These are phyloP conservation scores for Apiotrichum siamense DNA, from an alignment of 1,284 basidiomycete species.

Conservation along the genomic window DNA sequence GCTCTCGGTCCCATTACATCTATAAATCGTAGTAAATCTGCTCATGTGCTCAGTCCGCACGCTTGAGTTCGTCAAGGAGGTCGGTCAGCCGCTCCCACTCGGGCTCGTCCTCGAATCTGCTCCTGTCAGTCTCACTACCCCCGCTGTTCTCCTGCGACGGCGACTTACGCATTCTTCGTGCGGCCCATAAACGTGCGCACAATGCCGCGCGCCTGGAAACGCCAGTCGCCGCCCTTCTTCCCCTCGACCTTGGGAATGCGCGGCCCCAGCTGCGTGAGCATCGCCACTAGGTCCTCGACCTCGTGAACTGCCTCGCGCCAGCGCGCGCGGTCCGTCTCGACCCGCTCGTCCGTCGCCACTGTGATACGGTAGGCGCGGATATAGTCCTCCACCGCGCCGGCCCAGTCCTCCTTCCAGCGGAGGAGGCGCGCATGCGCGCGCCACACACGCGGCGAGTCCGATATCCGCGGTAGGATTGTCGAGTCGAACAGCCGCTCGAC, in stretches of 20 bases:
- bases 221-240: conserved; percentile 58
- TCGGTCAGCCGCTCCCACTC: conserved; percentile 69
- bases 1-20: no score
- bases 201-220: conserved; percentile 76
- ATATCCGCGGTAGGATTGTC: conserved; percentile 69
- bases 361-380: conserved; percentile 74
- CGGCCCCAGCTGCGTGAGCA: conserved; percentile 74
- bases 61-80: conserved; percentile 49
- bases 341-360: conserved; percentile 58
- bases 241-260: conserved; percentile 52
- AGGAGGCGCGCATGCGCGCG: conserved; percentile 72
- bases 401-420: conserved; percentile 64
- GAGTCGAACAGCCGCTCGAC: conserved; percentile 67
- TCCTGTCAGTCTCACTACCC: no score
- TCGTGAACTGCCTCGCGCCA: conserved; percentile 71
- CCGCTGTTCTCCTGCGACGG: background rate
- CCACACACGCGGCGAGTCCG: conserved; percentile 66
- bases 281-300: conserved; percentile 74
- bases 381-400: conserved; percentile 71
- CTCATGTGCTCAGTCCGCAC: conserved; percentile 9
- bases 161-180: conserved; percentile 47
- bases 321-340: conserved; percentile 58
- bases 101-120: conserved; percentile 70
- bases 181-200: conserved; percentile 79
- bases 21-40: background rate